A percentile compares a stretch with the other conserved stretches of the same genome.
These are phyloP conservation scores for Botrytis byssoidea DNA, from an alignment of 2,329 filamentous ascomycete genomes.

Conservation along the genomic window DNA sequence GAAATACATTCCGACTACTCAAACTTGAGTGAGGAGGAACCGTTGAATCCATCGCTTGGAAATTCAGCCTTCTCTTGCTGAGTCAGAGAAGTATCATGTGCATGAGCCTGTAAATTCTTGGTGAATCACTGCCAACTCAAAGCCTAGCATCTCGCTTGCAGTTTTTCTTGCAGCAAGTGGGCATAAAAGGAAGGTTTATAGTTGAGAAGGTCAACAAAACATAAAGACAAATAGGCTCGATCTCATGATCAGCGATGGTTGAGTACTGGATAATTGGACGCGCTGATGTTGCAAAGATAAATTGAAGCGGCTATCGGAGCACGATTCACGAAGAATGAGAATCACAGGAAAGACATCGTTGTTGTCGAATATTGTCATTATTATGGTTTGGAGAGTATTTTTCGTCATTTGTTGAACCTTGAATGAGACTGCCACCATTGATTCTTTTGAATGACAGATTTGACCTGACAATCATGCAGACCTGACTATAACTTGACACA, in stretches of 20 bases:
- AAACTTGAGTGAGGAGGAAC: no score
- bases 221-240: no score
- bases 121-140: background rate
- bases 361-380: accelerated
- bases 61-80: no score
- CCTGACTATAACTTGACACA: background rate
- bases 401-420: background rate
- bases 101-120: background rate
- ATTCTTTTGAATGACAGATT: background rate
- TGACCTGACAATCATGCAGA: accelerated
- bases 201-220: background rate
- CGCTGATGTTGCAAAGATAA: accelerated
- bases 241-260: background rate
- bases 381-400: background rate
- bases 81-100: background rate
- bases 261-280: background rate
- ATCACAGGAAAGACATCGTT: background rate
- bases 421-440: background rate
- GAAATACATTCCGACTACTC: no score
- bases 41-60: no score
- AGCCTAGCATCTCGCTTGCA: background rate
- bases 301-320: background rate
- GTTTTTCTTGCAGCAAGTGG: background rate
- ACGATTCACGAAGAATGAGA: background rate
- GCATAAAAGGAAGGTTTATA: background rate